phyloP scores from a whole-genome alignment of 2,329 filamentous ascomycete genomes.

The Alternaria sp. region DNA sequence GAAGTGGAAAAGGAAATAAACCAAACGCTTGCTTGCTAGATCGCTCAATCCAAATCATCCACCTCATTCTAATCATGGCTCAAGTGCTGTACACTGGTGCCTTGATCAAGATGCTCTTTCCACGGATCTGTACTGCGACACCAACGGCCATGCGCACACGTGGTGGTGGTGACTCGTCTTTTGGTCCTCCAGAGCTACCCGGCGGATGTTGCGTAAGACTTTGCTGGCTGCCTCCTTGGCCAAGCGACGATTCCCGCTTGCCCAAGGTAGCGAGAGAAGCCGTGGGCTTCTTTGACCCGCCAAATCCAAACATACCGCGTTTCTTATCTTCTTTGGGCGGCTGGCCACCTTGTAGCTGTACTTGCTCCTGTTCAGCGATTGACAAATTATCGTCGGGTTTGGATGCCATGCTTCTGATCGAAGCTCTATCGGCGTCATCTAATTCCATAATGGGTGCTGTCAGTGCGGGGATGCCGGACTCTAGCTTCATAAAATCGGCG shows the following conservation, averaged over 20 bases:
- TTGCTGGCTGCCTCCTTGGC: slow-evolving; percentile 49
- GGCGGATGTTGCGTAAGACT: slow-evolving; percentile 49
- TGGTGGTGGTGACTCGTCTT: slow-evolving; percentile 54
- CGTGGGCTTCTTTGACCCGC: slow-evolving; percentile 50
- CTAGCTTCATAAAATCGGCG: slow-evolving; percentile 82
- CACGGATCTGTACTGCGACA: slow-evolving; percentile 58
- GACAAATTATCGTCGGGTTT: slow-evolving; percentile 43
- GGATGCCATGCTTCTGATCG: slow-evolving; percentile 46
- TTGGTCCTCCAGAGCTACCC: slow-evolving; percentile 51
- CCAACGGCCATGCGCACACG: slow-evolving; percentile 60
- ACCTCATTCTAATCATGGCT: slow-evolving; percentile 13
- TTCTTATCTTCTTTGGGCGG: slow-evolving; percentile 47
- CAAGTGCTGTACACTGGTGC: slow-evolving; percentile 57
- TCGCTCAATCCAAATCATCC: slow-evolving; percentile 27
- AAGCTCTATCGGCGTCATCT: slow-evolving; percentile 55
- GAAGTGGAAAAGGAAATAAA: slow-evolving; percentile 21
- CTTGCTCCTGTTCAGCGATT: slow-evolving; percentile 44
- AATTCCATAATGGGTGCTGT: slow-evolving; percentile 54
- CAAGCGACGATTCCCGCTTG: slow-evolving; percentile 53
- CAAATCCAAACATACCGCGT: slow-evolving; percentile 56
- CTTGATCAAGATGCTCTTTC: slow-evolving; percentile 60
- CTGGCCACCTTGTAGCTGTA: slow-evolving; percentile 44
- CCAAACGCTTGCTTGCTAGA: slow-evolving; percentile 26
- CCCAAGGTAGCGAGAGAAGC: slow-evolving; percentile 44
- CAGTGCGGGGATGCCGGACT: slow-evolving; percentile 63